Conservation (phyloP, 257 asterid genomes). For the Forsythia suspensa region DNA sequence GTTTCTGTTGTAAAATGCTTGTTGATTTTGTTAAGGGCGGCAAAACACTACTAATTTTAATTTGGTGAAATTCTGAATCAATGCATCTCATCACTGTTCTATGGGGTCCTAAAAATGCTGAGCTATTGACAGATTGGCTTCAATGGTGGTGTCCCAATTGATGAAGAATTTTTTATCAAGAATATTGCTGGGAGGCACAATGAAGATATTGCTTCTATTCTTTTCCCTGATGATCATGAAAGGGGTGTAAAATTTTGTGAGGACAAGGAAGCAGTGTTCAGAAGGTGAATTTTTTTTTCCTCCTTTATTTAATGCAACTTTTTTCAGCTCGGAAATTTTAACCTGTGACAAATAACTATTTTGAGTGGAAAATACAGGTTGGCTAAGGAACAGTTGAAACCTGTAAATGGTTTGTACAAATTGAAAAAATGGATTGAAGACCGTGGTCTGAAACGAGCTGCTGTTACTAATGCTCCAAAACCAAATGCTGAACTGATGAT, state of each 20-base stretch:
- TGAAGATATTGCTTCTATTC: constrained; percentile 63
- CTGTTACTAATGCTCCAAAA: constrained; percentile 92
- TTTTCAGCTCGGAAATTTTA: neutral
- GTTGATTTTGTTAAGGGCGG: neutral
- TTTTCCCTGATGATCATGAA: constrained; percentile 83
- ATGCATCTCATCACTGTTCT: neutral
- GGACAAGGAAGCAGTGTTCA: constrained; percentile 83
- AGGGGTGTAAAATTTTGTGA: constrained; percentile 70
- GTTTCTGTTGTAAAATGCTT: neutral
- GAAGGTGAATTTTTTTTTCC: constrained; percentile 47
- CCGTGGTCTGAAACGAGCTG: constrained; percentile 86
- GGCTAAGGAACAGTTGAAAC: constrained; percentile 67
- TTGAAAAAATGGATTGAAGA: constrained; percentile 84
- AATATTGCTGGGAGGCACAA: constrained; percentile 90
- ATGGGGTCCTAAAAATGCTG: constrained; percentile 4
- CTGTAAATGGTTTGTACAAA: constrained; percentile 65
- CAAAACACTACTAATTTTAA: neutral
- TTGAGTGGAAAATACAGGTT: constrained; percentile 45
- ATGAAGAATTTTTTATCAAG: constrained; percentile 55
- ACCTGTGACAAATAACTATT: constrained; percentile 1
- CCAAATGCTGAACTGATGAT: constrained; percentile 83
- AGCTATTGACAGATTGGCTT: constrained; percentile 67
- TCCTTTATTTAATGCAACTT: neutral
- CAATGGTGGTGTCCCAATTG: constrained; percentile 82
- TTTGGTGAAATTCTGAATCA: neutral